A percentile compares a stretch with the other conserved stretches of the same genome.
These are phyloP conservation scores for Ophioceras dolichostomum DNA, from an alignment of 2,329 filamentous ascomycete species.

Conservation along the genomic window DNA sequence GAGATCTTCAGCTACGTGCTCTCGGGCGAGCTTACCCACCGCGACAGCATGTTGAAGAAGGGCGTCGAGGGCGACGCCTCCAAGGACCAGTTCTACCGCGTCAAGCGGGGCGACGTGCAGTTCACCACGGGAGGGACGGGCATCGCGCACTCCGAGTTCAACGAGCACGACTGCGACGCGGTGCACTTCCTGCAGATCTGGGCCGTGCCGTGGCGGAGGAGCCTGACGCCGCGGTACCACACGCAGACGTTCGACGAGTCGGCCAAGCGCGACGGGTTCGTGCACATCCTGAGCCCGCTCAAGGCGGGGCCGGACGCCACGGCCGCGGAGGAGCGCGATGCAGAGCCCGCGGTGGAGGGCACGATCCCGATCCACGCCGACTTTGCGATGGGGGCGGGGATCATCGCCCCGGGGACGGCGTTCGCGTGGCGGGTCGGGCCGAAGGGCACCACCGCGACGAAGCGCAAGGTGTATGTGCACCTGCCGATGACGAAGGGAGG, in stretches of 20 bases:
- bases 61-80: slow-evolving; percentile 44
- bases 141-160: slow-evolving; percentile 72
- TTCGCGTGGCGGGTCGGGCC: slow-evolving; percentile 66
- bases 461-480: slow-evolving; percentile 70
- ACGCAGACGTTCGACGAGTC: slow-evolving; percentile 62
- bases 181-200: slow-evolving; percentile 86
- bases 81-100: slow-evolving; percentile 52
- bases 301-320: slow-evolving; percentile 53
- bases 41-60: slow-evolving; percentile 72
- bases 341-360: slow-evolving; percentile 45
- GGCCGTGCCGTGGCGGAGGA: slow-evolving; percentile 65
- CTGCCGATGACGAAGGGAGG: slow-evolving; percentile 69
- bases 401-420: slow-evolving; percentile 47
- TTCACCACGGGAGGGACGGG: slow-evolving; percentile 81
- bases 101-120: slow-evolving; percentile 73
- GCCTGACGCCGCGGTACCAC: slow-evolving; percentile 64
- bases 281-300: slow-evolving; percentile 65
- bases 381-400: slow-evolving; percentile 68
- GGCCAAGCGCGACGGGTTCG: slow-evolving; percentile 56
- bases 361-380: slow-evolving; percentile 79
- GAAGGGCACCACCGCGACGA: slow-evolving; percentile 33
- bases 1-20: slow-evolving; percentile 86
- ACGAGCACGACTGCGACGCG: slow-evolving; percentile 57
- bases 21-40: slow-evolving; percentile 75
- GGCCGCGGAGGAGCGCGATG: slow-evolving; percentile 48